These are phyloP conservation scores for Zostera marina DNA, from an alignment of 116 monocot species.

Conservation along the genomic window DNA sequence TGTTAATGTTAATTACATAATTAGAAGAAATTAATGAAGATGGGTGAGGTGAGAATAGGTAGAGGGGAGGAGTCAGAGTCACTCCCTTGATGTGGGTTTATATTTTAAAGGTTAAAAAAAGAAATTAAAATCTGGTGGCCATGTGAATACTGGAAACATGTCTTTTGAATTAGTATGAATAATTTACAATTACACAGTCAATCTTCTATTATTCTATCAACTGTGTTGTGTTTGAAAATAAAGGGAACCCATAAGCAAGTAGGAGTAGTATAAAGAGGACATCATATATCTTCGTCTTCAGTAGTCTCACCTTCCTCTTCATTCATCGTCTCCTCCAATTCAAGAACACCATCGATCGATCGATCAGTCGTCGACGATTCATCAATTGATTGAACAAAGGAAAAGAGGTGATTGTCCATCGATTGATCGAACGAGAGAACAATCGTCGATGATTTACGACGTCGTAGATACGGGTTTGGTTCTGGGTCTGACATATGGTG, in stretches of 20 bases:
- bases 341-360: too few relatives aligned
- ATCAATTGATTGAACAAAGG: too few relatives aligned
- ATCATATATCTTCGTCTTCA: too few relatives aligned
- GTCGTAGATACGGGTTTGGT: constrained; percentile 9
- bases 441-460: constrained; percentile 3
- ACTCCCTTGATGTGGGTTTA: constrained; percentile 3
- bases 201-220: constrained; percentile 1
- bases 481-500: constrained; percentile 6
- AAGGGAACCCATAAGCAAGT: too few relatives aligned
- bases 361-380: too few relatives aligned
- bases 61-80: not conserved
- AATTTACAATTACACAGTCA: not conserved
- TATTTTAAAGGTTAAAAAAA: not conserved
- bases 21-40: too few relatives aligned
- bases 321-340: too few relatives aligned
- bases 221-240: too few relatives aligned
- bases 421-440: not conserved
- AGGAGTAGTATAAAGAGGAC: too few relatives aligned
- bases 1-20: too few relatives aligned
- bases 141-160: constrained; percentile 8
- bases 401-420: not conserved
- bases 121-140: not conserved
- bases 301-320: too few relatives aligned
- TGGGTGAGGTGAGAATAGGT: too few relatives aligned
- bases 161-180: not conserved